These are phyloP conservation scores for Candida rishiriensis DNA, from an alignment of 805 yeast species.

Conservation along the genomic window DNA sequence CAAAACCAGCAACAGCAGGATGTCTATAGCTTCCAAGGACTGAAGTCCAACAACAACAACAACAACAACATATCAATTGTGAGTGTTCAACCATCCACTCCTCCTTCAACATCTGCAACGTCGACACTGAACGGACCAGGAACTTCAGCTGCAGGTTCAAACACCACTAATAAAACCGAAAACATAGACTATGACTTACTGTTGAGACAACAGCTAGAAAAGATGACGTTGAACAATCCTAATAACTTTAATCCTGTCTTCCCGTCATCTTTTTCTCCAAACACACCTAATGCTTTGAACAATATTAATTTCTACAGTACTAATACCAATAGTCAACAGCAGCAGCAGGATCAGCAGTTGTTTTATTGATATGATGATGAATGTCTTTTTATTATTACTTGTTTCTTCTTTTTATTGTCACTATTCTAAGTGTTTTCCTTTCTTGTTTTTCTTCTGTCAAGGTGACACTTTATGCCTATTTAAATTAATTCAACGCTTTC, in stretches of 20 bases:
- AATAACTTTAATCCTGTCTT: slow-evolving; percentile 3
- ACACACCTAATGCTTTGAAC: neutral
- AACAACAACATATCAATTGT: slow-evolving; percentile 1
- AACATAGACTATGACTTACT: slow-evolving; percentile 23
- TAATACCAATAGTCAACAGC: slow-evolving; percentile 1
- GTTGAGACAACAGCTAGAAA: slow-evolving; percentile 27
- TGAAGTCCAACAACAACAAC: slow-evolving; percentile 2
- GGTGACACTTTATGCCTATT: too few species aligned
- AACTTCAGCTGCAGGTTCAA: too few species aligned
- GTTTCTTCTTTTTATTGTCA: neutral
- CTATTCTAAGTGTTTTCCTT: neutral
- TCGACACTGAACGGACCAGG: too few species aligned
- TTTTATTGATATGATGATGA: neutral
- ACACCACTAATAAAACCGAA: too few species aligned
- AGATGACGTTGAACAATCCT: slow-evolving; percentile 19
- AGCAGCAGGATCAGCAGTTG: slow-evolving; percentile 4
- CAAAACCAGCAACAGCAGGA: slow-evolving; percentile 4
- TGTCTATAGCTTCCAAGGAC: slow-evolving; percentile 1
- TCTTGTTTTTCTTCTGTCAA: neutral
- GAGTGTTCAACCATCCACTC: too few species aligned
- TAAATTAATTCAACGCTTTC: too few species aligned
- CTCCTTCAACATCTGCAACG: too few species aligned
- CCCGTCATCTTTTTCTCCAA: neutral
- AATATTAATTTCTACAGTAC: neutral
- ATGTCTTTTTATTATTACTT: neutral